Conservation (phyloP, 2,329 filamentous ascomycete species). For the Nothophoma quercina region DNA sequence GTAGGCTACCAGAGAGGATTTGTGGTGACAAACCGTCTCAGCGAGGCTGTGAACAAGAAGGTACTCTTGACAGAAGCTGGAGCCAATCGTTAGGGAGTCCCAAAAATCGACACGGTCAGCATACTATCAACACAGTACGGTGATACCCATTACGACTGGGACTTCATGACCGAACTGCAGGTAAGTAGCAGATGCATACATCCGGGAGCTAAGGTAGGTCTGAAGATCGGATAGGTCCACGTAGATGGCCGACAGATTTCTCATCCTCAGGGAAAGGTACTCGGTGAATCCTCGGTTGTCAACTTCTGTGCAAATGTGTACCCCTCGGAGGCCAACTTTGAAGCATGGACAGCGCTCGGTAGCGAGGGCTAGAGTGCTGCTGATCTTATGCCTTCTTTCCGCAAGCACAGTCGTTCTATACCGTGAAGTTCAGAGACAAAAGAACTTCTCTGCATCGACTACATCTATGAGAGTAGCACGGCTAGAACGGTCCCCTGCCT, state of each 20-base stretch:
- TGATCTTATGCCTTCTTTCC: constrained; percentile 34
- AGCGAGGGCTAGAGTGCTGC: constrained; percentile 61
- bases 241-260: constrained; percentile 16
- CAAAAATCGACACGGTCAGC: constrained; percentile 17
- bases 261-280: constrained; percentile 30
- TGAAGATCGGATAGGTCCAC: constrained; percentile 48
- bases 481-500: constrained; percentile 16
- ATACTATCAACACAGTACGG: constrained; percentile 8
- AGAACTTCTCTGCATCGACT: constrained; percentile 22
- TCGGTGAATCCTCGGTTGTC: constrained; percentile 30
- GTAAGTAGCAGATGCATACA: constrained; percentile 2
- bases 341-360: constrained; percentile 54
- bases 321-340: constrained; percentile 21
- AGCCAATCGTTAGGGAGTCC: constrained; percentile 42
- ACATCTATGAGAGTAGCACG: constrained; percentile 22
- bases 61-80: constrained; percentile 37
- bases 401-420: constrained; percentile 33
- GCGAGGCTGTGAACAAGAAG: constrained; percentile 17
- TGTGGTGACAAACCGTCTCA: constrained; percentile 18
- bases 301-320: constrained; percentile 27
- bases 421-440: constrained; percentile 28
- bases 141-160: constrained; percentile 27
- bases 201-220: not conserved
- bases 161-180: constrained; percentile 29
- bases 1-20: constrained; percentile 14